Percentiles rank a stretch among this genome's conserved stretches.
These are phyloP conservation scores for Thielaviopsis punctulata DNA, from an alignment of 2,329 filamentous ascomycete genomes.

Conservation along the genomic window DNA sequence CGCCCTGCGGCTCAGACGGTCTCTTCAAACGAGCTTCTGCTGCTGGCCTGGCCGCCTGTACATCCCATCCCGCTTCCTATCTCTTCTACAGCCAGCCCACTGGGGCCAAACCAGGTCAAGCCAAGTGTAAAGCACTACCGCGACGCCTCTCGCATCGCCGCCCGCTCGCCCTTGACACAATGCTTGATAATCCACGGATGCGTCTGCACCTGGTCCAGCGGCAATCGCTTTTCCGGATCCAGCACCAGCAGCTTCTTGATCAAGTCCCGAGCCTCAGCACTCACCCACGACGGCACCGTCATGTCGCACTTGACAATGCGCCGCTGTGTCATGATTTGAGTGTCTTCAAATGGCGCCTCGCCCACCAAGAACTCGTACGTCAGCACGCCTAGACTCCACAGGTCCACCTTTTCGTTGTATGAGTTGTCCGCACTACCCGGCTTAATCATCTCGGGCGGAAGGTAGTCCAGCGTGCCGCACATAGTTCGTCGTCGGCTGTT, in stretches of 20 bases:
- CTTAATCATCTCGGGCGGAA: conserved; percentile 95
- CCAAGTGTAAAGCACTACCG: background rate
- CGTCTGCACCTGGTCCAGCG: conserved; percentile 70
- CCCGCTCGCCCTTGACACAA: conserved; percentile 50
- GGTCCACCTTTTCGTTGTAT: conserved; percentile 88
- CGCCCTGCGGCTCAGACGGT: too few species aligned
- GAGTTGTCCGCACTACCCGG: conserved; percentile 65
- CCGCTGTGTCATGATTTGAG: conserved; percentile 80
- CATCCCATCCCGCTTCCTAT: too few species aligned
- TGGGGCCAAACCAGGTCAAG: too few species aligned
- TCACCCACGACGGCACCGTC: conserved; percentile 80
- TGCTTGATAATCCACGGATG: conserved; percentile 98
- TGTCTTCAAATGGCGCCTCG: conserved; percentile 93
- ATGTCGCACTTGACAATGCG: conserved; percentile 82
- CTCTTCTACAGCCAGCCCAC: too few species aligned
- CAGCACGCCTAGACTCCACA: conserved; percentile 89
- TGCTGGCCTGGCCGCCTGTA: background rate
- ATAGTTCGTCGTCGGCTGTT: conserved; percentile 88
- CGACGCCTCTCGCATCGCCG: conserved; percentile 32
- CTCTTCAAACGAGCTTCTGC: too few species aligned
- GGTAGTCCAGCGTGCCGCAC: conserved; percentile 93
- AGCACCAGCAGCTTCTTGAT: conserved; percentile 87
- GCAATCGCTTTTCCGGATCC: conserved; percentile 83
- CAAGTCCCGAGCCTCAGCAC: conserved; percentile 73
- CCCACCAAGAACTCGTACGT: conserved; percentile 94